A percentile compares a stretch with the other conserved stretches of the same genome.
These are phyloP conservation scores for Fusarium drepaniforme DNA, from an alignment of 2,329 filamentous ascomycete genomes.

Conservation along the genomic window DNA sequence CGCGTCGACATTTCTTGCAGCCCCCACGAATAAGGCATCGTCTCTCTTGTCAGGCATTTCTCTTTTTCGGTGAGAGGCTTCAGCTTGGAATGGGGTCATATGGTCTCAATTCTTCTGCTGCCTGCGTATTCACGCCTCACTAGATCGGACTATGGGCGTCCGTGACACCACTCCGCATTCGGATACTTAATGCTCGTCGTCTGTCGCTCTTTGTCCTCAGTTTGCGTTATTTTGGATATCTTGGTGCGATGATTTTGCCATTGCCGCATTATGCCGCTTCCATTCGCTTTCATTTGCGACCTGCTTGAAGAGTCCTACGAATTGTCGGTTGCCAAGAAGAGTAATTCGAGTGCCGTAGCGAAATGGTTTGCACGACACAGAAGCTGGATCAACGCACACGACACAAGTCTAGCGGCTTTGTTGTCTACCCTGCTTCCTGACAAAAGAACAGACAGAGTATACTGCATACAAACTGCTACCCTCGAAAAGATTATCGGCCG, in stretches of 20 bases:
- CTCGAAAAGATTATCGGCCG: slow-evolving; percentile 77
- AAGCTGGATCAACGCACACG: slow-evolving; percentile 65
- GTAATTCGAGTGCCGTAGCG: slow-evolving; percentile 56
- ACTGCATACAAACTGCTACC: slow-evolving; percentile 71
- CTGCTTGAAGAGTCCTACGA: slow-evolving; percentile 77
- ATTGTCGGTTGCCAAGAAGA: slow-evolving; percentile 49
- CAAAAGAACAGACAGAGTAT: slow-evolving; percentile 81
- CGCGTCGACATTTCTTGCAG: slow-evolving; percentile 9
- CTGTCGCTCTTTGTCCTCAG: neutral
- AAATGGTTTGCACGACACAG: slow-evolving; percentile 79
- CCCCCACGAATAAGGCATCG: slow-evolving; percentile 19
- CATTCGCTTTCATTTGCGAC: slow-evolving; percentile 79
- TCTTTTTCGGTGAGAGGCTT: neutral
- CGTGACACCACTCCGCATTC: neutral
- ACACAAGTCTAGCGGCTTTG: slow-evolving; percentile 72
- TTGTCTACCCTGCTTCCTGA: slow-evolving; percentile 83
- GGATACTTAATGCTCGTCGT: neutral
- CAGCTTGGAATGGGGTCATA: slow-evolving; percentile 15
- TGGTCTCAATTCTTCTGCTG: slow-evolving; percentile 12
- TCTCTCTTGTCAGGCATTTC: neutral
- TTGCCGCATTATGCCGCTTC: slow-evolving; percentile 67
- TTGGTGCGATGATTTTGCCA: slow-evolving; percentile 14
- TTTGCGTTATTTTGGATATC: neutral
- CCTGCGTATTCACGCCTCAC: slow-evolving; percentile 11
- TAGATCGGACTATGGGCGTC: neutral